Base-by-base conservation (phyloP, 2,329 filamentous ascomycete species). In the Fusarium tricinctum region DNA sequence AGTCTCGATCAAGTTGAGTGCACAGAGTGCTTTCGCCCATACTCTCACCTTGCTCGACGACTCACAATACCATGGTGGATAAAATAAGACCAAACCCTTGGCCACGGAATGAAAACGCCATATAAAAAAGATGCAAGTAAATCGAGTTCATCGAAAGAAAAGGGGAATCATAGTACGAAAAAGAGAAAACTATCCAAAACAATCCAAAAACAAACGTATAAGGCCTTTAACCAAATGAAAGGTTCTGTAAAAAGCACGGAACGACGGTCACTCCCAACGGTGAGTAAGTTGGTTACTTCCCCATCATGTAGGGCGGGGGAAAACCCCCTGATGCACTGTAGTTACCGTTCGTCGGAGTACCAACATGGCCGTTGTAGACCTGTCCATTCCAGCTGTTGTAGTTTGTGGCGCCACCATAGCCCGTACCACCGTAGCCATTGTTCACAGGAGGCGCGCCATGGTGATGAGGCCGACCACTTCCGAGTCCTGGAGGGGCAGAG, bases 401-500 rank as follows among this genome's bases (percentile, higher is more conserved):
- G 47, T 58, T 70, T 17, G 64, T 48, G 9, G 54, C 42, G 42
- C 61, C 55, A 14, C 70, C 47, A 43, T 74, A 75, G 13, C 67
- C 66, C 22, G 66, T 42, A 8, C 54, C 40, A 28, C 57, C 39
- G 39, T 68, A 61, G 9, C 62, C 58, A 8, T 69, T 64, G 49
- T 65, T 74, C 66, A 69, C 55, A 40, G 66, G 55, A 22, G 64
- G 57, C 15, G 72, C 67, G 9, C 68, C 60, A 43, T 70, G 72
- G 53, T 73, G 77, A 47, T 63, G 63, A 32, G 57, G 42, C 19
- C 75, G 76, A 15, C 73, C 68, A 19, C 65, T 58, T 15, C 81
- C 83, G 33, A 95, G 82, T 14, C 92, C 92, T 3, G 93, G 92
- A 15, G 94, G 94, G 8, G 88, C 89, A 3, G 88, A 78, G 10